Evolutionary conservation across 179 eudicot genomes (phyloP).

Genomic region (Camellia oleifera): DNA sequence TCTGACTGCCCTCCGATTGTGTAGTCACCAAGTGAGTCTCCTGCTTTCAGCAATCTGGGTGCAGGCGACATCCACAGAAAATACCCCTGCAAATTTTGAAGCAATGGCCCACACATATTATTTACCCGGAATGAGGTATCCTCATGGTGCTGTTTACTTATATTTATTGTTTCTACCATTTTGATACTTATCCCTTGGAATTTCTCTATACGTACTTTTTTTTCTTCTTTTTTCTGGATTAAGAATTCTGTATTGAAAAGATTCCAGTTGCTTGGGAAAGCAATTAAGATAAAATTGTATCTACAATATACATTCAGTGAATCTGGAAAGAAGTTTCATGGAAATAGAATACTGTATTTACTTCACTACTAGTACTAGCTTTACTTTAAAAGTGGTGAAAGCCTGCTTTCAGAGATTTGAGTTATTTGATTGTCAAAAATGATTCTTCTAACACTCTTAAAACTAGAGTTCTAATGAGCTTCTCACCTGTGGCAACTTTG

Average conservation of each 20-base stretch:
- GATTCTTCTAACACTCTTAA: neutral
- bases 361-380: neutral
- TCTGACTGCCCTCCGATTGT: conserved; percentile 60
- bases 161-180: conserved; percentile 10
- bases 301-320: neutral
- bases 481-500: neutral
- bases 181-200: neutral
- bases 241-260: no score
- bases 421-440: neutral
- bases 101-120: conserved; percentile 78
- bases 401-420: neutral
- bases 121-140: conserved; percentile 69
- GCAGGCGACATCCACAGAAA: conserved; percentile 65
- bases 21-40: conserved; percentile 84
- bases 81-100: conserved; percentile 70
- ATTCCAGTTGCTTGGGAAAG: neutral
- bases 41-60: conserved; percentile 85
- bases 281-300: neutral
- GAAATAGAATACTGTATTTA: neutral
- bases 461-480: neutral
- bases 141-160: neutral
- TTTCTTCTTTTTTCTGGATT: neutral
- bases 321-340: neutral
- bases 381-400: neutral
- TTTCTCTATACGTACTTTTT: neutral